Evolutionary conservation across 202 grass and related monocot genomes (phyloP).

Genomic region (Hordeum pubiflorum): DNA sequence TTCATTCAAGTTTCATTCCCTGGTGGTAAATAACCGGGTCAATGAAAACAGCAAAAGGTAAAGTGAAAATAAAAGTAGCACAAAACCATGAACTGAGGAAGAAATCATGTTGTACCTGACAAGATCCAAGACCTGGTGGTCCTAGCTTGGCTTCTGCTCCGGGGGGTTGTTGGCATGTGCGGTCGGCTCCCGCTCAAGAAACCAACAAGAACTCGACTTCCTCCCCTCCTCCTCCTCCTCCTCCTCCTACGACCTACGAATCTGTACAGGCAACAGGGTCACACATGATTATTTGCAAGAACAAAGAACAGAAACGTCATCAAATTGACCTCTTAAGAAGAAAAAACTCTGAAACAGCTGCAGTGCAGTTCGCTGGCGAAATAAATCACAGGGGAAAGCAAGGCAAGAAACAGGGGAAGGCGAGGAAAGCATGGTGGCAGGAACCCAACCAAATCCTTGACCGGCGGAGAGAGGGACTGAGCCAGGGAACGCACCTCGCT

Average conservation of each 20-base stretch:
- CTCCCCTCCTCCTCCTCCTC: not conserved
- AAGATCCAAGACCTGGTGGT: slow-evolving; percentile 54
- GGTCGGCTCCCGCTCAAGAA: slow-evolving; percentile 18
- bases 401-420: not conserved
- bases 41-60: not conserved
- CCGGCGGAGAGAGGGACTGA: not conserved
- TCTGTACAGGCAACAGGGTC: not conserved
- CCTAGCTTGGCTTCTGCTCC: slow-evolving; percentile 51
- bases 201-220: slow-evolving; percentile 8
- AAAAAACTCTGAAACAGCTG: not conserved
- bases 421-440: not conserved
- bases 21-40: not conserved
- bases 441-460: slow-evolving; percentile 17
- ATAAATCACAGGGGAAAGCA: not conserved
- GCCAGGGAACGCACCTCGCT: not conserved
- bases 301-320: not conserved
- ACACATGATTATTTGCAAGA: not conserved
- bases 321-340: not conserved
- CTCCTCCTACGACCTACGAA: not conserved
- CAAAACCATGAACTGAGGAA: not conserved
- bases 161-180: slow-evolving; percentile 56
- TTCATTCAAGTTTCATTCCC: not conserved
- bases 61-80: not conserved
- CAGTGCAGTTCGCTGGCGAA: not conserved
- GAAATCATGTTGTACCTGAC: slow-evolving; percentile 31